Base-by-base conservation (phyloP, 2,329 filamentous ascomycete species). In the Coccinonectria pachysandricola region DNA sequence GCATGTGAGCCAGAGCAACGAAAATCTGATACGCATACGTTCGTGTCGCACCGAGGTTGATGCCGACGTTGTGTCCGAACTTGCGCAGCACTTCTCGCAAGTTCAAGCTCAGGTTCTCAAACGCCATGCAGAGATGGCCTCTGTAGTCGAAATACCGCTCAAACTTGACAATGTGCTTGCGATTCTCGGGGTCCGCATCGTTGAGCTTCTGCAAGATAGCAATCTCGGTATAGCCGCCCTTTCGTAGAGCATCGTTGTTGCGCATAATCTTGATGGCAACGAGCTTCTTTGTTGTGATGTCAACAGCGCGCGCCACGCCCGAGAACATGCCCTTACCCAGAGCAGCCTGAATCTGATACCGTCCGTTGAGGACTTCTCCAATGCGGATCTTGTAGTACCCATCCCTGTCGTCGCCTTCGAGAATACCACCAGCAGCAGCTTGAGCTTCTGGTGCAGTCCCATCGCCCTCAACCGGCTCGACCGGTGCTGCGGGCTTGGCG, bases 221-320 rank as follows among this genome's bases (percentile, higher is more conserved):
- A 50, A 96, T 92, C 53, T 98, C 91, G 32, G 91, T 95, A 54
- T 86, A 77, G 12, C 87, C 91, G 23, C 86, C 87, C 55, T 94
- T 95, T 40, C 77, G 71, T 53, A 95, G 79, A 8, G 84, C 82
- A 48, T 94, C 87, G 46, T 98, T 96, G 55, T 92, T 92, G 37
- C 91, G 82, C 56, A 96, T 93, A 45, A 98, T 91, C 60, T 98
- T 98, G 66, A 98, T 82, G 13, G 91, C 91, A 16, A 96, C 87
- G n/a, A 81, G 54, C 42, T 73, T 71, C 46, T 77, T 78, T 31
- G 70, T 82, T 24, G 73, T 75, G 12, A 79, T 71, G 54, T 95
- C 87, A 36, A 74, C 69, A 12, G 91, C 91, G 38, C 85, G 77
- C 27, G 91, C 85, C n/a, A 98, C 91, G 7, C 85, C 86, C 0